These are phyloP conservation scores for Corymbia citriodora DNA, from an alignment of 441 rosid genomes.

Conservation along the genomic window DNA sequence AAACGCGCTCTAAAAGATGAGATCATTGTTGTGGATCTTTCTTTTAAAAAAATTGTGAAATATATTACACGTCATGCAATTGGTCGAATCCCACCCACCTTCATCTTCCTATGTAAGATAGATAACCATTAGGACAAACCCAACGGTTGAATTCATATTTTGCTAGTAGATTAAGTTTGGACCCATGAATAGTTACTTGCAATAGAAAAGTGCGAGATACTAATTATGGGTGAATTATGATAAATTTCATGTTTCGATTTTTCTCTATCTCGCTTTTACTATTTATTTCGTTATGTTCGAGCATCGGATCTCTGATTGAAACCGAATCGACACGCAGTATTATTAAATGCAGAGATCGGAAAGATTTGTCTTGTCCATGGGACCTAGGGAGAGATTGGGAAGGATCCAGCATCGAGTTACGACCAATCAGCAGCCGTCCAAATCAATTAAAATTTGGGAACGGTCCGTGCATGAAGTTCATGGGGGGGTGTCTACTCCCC, in stretches of 20 bases:
- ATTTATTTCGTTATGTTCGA: accelerated
- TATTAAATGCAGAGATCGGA: background rate
- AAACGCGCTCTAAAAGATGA: background rate
- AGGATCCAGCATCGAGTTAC: accelerated
- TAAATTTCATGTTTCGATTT: accelerated
- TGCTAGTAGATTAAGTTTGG: no score
- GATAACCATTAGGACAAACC: no score
- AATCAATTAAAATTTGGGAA: background rate
- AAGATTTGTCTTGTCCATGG: background rate
- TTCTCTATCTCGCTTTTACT: accelerated
- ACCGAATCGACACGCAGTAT: background rate
- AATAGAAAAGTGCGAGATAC: accelerated
- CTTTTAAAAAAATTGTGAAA: no score
- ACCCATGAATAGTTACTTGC: accelerated
- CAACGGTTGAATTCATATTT: no score
- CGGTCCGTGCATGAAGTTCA: slow-evolving; percentile 2
- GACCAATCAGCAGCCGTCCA: background rate
- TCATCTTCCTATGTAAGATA: no score
- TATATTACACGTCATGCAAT: background rate
- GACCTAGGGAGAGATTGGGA: background rate
- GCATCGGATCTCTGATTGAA: accelerated
- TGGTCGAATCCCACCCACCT: background rate
- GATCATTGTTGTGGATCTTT: background rate
- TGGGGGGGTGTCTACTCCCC: slow-evolving; percentile 11
- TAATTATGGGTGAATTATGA: no score